Conservation (phyloP, 345 rosid genomes). For the Salix caprea region DNA sequence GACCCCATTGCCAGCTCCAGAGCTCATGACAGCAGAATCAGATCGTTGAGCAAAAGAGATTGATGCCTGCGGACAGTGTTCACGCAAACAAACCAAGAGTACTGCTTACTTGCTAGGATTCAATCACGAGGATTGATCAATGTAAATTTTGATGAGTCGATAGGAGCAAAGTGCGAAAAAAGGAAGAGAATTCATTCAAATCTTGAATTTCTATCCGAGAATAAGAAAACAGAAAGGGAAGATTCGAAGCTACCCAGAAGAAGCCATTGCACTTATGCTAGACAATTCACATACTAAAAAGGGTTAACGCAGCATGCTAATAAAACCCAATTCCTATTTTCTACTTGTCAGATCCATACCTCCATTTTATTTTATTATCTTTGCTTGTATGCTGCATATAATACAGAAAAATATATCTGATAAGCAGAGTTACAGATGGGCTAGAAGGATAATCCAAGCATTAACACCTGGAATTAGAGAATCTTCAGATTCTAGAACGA, state of each 20-base stretch:
- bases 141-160: background rate
- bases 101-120: background rate
- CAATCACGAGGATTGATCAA: background rate
- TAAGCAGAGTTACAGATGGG: background rate
- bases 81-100: background rate
- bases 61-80: background rate
- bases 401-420: background rate
- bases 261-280: background rate
- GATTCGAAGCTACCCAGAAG: background rate
- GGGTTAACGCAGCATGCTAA: background rate
- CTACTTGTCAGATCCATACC: slow-evolving; percentile 1
- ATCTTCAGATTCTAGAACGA: background rate
- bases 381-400: slow-evolving; percentile 22
- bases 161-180: background rate
- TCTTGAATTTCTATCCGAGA: background rate
- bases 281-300: background rate
- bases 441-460: background rate
- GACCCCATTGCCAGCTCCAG: background rate
- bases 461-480: background rate
- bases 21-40: background rate
- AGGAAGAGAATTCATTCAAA: background rate
- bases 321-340: background rate
- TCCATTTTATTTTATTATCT: too few species aligned
- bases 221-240: background rate
- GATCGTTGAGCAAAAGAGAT: background rate